Evolutionary conservation across 345 rosid species (phyloP).

Genomic region (Citrus mangshanensis): DNA sequence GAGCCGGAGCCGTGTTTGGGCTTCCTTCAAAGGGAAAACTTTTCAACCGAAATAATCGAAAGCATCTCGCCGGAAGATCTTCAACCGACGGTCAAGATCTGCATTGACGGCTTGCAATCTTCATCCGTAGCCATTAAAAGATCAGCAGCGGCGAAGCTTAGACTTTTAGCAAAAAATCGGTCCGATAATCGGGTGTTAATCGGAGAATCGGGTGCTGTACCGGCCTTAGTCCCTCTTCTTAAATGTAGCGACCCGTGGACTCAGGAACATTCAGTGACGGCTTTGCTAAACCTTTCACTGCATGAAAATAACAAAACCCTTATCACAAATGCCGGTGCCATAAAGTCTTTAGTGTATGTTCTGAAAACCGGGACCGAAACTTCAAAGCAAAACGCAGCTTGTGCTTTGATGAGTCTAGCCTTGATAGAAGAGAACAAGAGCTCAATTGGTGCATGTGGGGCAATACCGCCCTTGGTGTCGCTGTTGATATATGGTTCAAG

Average conservation of each 20-base stretch:
- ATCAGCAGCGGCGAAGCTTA: constrained; percentile 90
- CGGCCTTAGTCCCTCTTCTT: constrained; percentile 75
- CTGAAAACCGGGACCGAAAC: constrained; percentile 89
- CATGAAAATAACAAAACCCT: constrained; percentile 62
- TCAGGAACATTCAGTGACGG: constrained; percentile 95
- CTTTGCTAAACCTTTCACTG: constrained; percentile 76
- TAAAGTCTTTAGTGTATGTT: constrained; percentile 82
- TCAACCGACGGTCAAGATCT: constrained; percentile 89
- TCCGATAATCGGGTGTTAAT: constrained; percentile 77
- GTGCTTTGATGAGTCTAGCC: constrained; percentile 81
- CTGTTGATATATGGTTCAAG: constrained; percentile 68
- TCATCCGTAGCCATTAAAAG: constrained; percentile 71
- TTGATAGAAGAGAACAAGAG: constrained; percentile 79
- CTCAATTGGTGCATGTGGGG: constrained; percentile 87
- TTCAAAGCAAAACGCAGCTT: constrained; percentile 96
- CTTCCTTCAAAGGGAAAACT: constrained; percentile 72
- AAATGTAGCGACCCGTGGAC: constrained; percentile 85
- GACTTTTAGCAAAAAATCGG: constrained; percentile 86
- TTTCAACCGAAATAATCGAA: constrained; percentile 92
- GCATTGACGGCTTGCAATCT: constrained; percentile 75
- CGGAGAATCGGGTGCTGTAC: constrained; percentile 94
- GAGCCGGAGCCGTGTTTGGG: constrained; percentile 80
- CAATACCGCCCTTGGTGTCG: constrained; percentile 93
- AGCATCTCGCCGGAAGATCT: constrained; percentile 96
- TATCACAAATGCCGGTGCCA: constrained; percentile 68